Conservation (phyloP, 2,329 filamentous ascomycete species). For the Penicillium janthinellum region DNA sequence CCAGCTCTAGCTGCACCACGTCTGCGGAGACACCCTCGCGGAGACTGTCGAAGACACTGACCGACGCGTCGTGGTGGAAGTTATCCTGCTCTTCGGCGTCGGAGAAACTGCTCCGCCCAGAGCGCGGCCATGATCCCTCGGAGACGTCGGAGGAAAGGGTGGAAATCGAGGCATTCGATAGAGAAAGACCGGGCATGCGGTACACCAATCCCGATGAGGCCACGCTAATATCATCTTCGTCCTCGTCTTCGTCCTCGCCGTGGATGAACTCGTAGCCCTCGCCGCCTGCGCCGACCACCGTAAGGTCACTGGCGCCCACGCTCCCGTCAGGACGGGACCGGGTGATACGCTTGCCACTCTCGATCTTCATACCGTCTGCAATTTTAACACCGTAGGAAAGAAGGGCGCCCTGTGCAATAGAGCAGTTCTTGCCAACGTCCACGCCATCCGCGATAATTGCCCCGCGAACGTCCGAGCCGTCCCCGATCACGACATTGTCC, state of each 20-base stretch:
- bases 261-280: conserved; percentile 66
- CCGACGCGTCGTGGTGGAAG: conserved; percentile 86
- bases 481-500: conserved; percentile 78
- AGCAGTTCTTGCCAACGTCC: conserved; percentile 70
- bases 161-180: conserved; percentile 61
- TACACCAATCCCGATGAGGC: conserved; percentile 52
- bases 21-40: conserved; percentile 71
- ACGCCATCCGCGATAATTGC: conserved; percentile 77
- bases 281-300: conserved; percentile 60
- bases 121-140: conserved; percentile 65
- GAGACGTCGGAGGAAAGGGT: conserved; percentile 61
- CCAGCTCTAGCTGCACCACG: conserved; percentile 92
- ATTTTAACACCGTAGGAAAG: conserved; percentile 78
- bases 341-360: conserved; percentile 47
- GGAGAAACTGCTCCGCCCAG: conserved; percentile 73
- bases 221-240: conserved; percentile 66
- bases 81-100: conserved; percentile 61
- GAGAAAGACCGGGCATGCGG: conserved; percentile 51
- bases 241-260: conserved; percentile 67
- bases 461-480: conserved; percentile 69
- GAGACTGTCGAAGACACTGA: conserved; percentile 83
- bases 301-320: conserved; percentile 49
- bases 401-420: conserved; percentile 70
- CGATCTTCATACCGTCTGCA: conserved; percentile 58
- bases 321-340: conserved; percentile 48